Evolutionary conservation across 2,329 filamentous ascomycete species (phyloP), one percentile per base, ranked within the genome.

Genomic region (Pseudohalonectria lignicola): DNA sequence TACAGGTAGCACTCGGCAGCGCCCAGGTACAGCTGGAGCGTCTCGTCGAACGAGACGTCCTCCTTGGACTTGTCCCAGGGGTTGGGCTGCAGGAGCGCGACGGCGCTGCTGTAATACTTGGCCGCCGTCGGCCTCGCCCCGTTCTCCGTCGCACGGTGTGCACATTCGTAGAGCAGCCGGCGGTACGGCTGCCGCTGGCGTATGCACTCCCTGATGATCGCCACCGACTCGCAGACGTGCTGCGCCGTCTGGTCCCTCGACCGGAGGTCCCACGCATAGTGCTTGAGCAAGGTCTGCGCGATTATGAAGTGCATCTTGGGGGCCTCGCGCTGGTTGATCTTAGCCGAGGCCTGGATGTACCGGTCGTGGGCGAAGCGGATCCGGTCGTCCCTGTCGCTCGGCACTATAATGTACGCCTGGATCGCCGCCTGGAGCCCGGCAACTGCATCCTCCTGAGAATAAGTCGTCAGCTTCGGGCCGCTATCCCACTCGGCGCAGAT

Each of bases 251-350:
- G 79, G 51, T 93, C 87, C 11, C 79, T 69, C 19, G 72, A 70
- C 36, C 69, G 69, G 2, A 74, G 66, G 42, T 86, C 78, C 18
- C 71, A 59, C 7, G 64, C 53, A 43, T 73, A 76, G 48, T 87
- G 80, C 47, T 83, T 82, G 55, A 88, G 75, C 46, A 95, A 74
- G 0, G 81, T 82, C 52, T 86, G 80, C 0, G 85, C 82, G 49
- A 95, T 86, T 33, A 87, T 77, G 49, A 88, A 95, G 57, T 95
- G 87, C 88, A 95, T 95, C 48, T 83, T 82, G 16, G 73, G 66
- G 17, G 73, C 63, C 39, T 82, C 77, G 50, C 75, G 78, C 52
- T 88, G 79, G 44, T 74, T 76, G 37, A 94, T 63, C 5, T 74
- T 71, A 12, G 74, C 67, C 5, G 86, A 79, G 13, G 85, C 86